Percentiles rank a stretch among this genome's conserved stretches.
phyloP scores from a whole-genome alignment of 306 rosid species.

The Pyrus communis region DNA sequence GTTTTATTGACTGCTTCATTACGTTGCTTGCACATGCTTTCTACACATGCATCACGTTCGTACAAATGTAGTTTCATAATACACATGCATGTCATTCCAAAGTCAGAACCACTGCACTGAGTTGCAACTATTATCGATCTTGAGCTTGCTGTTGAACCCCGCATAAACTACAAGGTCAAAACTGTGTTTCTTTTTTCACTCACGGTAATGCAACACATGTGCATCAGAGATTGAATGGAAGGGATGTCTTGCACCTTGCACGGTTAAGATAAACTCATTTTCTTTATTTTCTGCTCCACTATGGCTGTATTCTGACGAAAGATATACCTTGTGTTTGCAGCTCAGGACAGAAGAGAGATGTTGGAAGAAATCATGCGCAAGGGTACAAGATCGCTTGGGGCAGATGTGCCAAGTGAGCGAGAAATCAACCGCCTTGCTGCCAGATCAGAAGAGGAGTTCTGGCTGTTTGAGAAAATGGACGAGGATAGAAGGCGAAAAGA shows the following conservation, averaged over 20 bases:
- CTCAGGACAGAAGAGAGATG: conserved; percentile 98
- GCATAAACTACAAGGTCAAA: background rate
- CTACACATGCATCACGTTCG: background rate
- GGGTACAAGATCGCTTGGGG: conserved; percentile 93
- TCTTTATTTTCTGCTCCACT: background rate
- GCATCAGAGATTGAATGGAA: background rate
- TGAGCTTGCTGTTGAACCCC: background rate
- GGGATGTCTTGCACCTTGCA: background rate
- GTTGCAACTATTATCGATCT: background rate
- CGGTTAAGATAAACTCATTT: background rate
- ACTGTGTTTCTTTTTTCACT: background rate
- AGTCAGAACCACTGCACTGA: background rate
- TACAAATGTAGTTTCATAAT: background rate
- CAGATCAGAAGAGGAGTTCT: conserved; percentile 87
- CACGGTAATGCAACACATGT: background rate
- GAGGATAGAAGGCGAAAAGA: conserved; percentile 94
- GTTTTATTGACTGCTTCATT: background rate
- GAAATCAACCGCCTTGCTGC: conserved; percentile 99
- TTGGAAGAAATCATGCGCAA: conserved; percentile 97
- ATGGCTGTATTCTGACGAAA: background rate
- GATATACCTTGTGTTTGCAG: conserved; percentile 42
- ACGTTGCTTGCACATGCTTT: background rate
- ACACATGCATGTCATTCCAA: background rate
- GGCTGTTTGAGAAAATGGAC: conserved; percentile 97
- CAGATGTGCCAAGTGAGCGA: conserved; percentile 97